Evolutionary conservation across 371 early-diverging fungal species (phyloP), one percentile per base, ranked within the genome.

Genomic region (Actinomortierella ambigua): DNA sequence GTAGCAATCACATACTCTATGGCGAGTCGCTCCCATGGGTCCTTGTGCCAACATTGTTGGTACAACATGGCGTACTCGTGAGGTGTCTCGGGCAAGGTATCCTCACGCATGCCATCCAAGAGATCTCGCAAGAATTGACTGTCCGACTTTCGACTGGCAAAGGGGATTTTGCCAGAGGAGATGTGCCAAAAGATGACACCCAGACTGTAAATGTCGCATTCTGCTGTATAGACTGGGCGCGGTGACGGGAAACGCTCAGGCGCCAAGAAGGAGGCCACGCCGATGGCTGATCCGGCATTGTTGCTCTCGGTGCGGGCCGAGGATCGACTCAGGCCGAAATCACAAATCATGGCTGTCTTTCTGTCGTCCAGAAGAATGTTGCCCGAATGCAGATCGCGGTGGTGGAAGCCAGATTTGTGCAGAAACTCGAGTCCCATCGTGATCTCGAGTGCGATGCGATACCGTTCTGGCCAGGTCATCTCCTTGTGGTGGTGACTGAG

Each of bases 141-240:
- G 13, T 73, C 75, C 13, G 53, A 56, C 34, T 67, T 27, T 15
- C 75, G 75, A 23, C 43, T 57, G 18, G 27, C 63, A 24, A 73
- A 73, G 14, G 75, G 75, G 23, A 73, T 61, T n/a, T 57, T 51
- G 15, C 75, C 75, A 13, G 75, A 73, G 1, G 75, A 67, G n/a
- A 73, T 73, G 48, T 73, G 75, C 67, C 67, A 73, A 67, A 73
- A 67, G 61, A 73, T 67, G 14, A 73, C 75, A n/a, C 75, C 75
- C 50, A 73, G 47, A 48, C 75, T 73, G 53, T 73, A 73, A 42
- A 73, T 63, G 29, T 73, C 75, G 47, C 75, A 73, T 23, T 59
- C 53, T 9, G 75, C 63, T 1, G 63, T 56, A 50, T 73, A 73
- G 9, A 73, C 59, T 11, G 75, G 75, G 23, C 75, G 44, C 18